Conservation (phyloP, 2,329 filamentous ascomycete genomes). For the Fusarium decemcellulare region DNA sequence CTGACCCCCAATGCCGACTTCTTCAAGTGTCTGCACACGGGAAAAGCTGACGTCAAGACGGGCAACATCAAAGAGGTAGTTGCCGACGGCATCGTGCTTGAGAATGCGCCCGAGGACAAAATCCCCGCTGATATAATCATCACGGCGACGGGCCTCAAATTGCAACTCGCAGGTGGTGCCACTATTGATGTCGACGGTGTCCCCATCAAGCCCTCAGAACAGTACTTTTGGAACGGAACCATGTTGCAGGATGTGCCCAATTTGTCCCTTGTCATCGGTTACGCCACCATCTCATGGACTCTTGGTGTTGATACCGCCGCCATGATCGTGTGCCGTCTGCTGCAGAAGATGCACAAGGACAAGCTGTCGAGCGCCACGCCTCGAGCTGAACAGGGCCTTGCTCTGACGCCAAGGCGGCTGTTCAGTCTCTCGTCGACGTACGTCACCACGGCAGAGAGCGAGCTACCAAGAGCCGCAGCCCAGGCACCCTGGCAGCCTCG, state of each 20-base stretch:
- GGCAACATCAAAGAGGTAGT: not conserved
- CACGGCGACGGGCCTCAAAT: conserved; percentile 73
- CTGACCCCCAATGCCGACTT: conserved; percentile 63
- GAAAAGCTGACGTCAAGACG: conserved; percentile 52
- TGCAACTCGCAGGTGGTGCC: conserved; percentile 67
- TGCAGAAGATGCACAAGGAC: conserved; percentile 59
- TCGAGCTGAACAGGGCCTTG: too few relatives aligned
- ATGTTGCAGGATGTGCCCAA: conserved; percentile 76
- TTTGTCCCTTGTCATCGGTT: conserved; percentile 69
- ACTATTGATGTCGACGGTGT: conserved; percentile 65
- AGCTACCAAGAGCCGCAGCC: too few relatives aligned
- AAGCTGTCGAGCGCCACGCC: too few relatives aligned
- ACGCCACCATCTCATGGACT: conserved; percentile 73
- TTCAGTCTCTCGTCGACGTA: too few relatives aligned
- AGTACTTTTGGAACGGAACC: conserved; percentile 68
- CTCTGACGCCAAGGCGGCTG: too few relatives aligned
- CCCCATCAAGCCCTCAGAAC: conserved; percentile 56
- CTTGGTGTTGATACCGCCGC: conserved; percentile 69
- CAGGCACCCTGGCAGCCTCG: too few relatives aligned
- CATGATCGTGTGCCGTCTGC: conserved; percentile 62
- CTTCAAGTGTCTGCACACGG: conserved; percentile 54
- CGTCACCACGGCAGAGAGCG: too few relatives aligned
- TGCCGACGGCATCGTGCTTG: not conserved
- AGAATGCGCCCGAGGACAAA: conserved; percentile 56
- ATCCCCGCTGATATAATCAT: conserved; percentile 67